Evolutionary conservation across 2,329 filamentous ascomycete species (phyloP), one percentile per base, ranked within the genome.

Genomic region (Calonectria honghensis): DNA sequence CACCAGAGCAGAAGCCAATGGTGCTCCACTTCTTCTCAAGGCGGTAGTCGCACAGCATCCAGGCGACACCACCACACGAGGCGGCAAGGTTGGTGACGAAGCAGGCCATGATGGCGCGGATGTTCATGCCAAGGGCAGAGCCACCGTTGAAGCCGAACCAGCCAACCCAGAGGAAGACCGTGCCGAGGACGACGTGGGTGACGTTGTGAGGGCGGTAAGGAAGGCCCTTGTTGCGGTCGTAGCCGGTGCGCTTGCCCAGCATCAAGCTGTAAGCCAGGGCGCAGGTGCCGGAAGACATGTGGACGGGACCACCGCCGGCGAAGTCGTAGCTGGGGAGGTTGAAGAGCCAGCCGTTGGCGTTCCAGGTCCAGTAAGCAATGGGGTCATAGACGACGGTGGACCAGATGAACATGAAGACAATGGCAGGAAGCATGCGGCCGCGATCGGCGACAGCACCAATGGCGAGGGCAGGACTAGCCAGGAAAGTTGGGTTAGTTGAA

Each of bases 61-160:
- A 98, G 75, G 94, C 94, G 74, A 98, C 90, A 73, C 94, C 95
- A 71, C 93, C 96, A 32, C 95, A 91, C 48, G 92, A 95, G 27
- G 96, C 96, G 59, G 96, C 93, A 29, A 98, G 88, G 85, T 98
- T 96, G 73, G 96, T 98, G 76, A 96, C 94, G 65, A 97, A 91
- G 80, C 94, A 94, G 69, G 96, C 96, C 94, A 98, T 96, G 84
- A 98, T 89, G 69, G 96, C 94, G 74, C 96, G 94, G 79, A 98
- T 88, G 87, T 97, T 98, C 77, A 95, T 94, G 73, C 91, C 90
- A 54, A 97, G 89, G 2, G 95, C 96, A 4, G 94, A 91, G 76
- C 96, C 96, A 69, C 95, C 96, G 85, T 98, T 98, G 91, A 98
- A 98, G 64, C 96, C 96, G 83, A 98, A 97, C 96, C 96, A 98